Evolutionary conservation across 1,284 basidiomycete genomes (phyloP).

Genomic region (Malassezia yamatoensis): DNA sequence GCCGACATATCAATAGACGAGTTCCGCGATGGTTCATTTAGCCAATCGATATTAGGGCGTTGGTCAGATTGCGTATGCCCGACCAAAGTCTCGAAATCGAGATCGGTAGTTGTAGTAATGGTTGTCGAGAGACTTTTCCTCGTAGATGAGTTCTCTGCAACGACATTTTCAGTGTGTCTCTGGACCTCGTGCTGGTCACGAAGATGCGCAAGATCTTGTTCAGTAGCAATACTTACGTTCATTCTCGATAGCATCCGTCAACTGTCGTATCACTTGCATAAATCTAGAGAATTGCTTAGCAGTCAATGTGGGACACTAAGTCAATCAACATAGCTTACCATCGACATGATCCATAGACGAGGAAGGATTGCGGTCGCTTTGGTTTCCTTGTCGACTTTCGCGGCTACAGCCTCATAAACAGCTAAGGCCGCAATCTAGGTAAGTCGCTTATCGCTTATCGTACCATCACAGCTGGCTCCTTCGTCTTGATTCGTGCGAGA

Average conservation of each 20-base stretch:
- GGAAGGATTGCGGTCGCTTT: slow-evolving; percentile 60
- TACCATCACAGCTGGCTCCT: slow-evolving; percentile 51
- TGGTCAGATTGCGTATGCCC: slow-evolving; percentile 18
- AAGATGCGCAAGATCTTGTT: slow-evolving; percentile 18
- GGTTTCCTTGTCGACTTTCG: slow-evolving; percentile 86
- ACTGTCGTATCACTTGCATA: slow-evolving; percentile 49
- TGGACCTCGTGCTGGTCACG: slow-evolving; percentile 30
- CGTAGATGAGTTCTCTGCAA: background rate
- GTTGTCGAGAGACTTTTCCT: slow-evolving; percentile 3
- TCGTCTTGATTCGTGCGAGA: slow-evolving; percentile 86
- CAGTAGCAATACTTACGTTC: slow-evolving; percentile 50
- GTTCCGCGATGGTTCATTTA: background rate
- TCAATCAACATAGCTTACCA: slow-evolving; percentile 12
- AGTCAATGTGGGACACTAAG: slow-evolving; percentile 55
- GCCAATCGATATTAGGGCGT: background rate
- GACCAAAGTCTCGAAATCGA: slow-evolving; percentile 42
- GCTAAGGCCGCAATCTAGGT: slow-evolving; percentile 61
- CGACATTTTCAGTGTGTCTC: slow-evolving; percentile 13
- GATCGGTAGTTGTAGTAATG: slow-evolving; percentile 29
- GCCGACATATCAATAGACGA: background rate
- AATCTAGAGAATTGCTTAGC: slow-evolving; percentile 69
- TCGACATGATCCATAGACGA: slow-evolving; percentile 40
- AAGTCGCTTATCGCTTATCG: background rate
- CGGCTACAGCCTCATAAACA: slow-evolving; percentile 92
- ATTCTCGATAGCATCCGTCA: slow-evolving; percentile 67